Percentiles rank a stretch among this genome's conserved stretches.
Conservation (phyloP, 768 basidiomycete species). For the Sporobolomyces roseus region DNA sequence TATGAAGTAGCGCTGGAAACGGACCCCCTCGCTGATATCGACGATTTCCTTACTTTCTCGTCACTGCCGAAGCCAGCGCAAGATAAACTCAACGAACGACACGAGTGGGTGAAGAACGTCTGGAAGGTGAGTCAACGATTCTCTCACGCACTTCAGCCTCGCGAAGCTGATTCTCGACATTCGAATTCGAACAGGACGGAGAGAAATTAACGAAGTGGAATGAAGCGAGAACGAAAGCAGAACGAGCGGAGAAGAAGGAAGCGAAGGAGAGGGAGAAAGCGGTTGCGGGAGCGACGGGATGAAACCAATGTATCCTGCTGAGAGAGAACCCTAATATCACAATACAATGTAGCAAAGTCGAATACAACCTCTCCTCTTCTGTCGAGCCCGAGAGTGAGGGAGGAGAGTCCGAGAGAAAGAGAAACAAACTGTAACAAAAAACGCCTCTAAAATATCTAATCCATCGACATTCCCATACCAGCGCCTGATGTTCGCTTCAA, state of each 20-base stretch:
- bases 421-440: too few relatives aligned
- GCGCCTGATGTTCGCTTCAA: slow-evolving; percentile 23
- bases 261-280: neutral
- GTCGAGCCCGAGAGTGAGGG: too few relatives aligned
- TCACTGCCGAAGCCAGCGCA: neutral
- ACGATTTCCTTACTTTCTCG: slow-evolving; percentile 22
- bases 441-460: neutral
- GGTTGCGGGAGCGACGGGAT: neutral
- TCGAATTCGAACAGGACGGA: neutral
- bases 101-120: slow-evolving; percentile 21
- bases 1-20: slow-evolving; percentile 3
- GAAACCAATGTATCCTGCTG: too few relatives aligned
- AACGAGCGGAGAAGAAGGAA: neutral
- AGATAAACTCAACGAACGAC: slow-evolving; percentile 4
- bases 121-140: slow-evolving; percentile 2
- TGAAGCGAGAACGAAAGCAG: neutral
- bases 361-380: too few relatives aligned
- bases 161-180: too few relatives aligned
- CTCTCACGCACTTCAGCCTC: too few relatives aligned
- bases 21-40: slow-evolving; percentile 29
- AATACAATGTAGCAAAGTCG: neutral
- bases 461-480: slow-evolving; percentile 37
- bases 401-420: too few relatives aligned
- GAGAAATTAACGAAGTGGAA: neutral
- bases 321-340: neutral